A percentile compares a stretch with the other conserved stretches of the same genome.
Evolutionary conservation across 371 early-diverging fungal genomes (phyloP).

Genomic region (Cokeromyces recurvatus): DNA sequence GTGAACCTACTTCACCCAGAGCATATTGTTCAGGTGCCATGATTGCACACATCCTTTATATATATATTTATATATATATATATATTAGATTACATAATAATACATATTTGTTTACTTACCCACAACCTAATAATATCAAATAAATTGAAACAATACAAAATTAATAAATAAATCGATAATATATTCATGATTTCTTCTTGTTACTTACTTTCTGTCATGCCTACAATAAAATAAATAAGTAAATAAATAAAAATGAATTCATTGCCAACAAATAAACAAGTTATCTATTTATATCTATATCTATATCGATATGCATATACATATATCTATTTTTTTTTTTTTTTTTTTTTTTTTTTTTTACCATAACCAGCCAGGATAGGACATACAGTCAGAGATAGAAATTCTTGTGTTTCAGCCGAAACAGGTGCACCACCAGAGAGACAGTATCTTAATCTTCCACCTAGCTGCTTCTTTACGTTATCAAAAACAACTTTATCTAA

Average conservation of each 20-base stretch:
- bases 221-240: no score
- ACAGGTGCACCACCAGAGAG: slow-evolving; percentile 97
- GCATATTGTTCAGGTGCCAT: slow-evolving; percentile 61
- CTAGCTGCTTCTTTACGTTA: slow-evolving; percentile 84
- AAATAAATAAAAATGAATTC: no score
- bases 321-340: no score
- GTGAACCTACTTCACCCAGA: slow-evolving; percentile 76
- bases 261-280: no score
- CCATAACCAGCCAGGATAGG: slow-evolving; percentile 92
- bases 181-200: no score
- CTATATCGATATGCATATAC: no score
- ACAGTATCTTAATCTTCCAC: slow-evolving; percentile 86
- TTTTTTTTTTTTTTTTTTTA: no score
- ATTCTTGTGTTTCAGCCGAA: slow-evolving; percentile 76
- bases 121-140: slow-evolving; percentile 8
- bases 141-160: no score
- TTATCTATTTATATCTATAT: no score
- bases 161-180: no score
- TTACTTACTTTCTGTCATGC: slow-evolving; percentile 1
- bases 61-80: no score
- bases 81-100: no score
- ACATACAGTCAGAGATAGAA: slow-evolving; percentile 80
- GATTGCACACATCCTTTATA: slow-evolving; percentile 60
- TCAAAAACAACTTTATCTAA: slow-evolving; percentile 87
- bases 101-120: slow-evolving; percentile 13